Evolutionary conservation across 805 yeast genomes (phyloP).

Genomic region (Wickerhamiella musiphila): DNA sequence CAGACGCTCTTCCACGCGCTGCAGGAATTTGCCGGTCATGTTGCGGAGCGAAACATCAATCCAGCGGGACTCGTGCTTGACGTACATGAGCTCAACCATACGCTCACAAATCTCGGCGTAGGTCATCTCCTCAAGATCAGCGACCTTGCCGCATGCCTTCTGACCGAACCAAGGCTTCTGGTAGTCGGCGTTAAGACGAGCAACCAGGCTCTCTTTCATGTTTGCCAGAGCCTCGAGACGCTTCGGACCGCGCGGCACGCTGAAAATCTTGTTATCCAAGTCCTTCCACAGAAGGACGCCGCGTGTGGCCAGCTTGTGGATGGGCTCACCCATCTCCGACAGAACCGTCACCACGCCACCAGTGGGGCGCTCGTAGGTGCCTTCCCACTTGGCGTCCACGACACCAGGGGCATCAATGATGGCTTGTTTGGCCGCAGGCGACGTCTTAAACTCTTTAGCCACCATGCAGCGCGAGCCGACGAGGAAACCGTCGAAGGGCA

Average conservation of each 20-base stretch:
- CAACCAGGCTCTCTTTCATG: slow-evolving; percentile 75
- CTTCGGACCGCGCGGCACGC: slow-evolving; percentile 75
- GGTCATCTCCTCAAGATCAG: slow-evolving; percentile 91
- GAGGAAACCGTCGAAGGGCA: slow-evolving; percentile 97
- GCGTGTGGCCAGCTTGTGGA: slow-evolving; percentile 95
- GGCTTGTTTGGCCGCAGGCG: slow-evolving; percentile 83
- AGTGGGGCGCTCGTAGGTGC: slow-evolving; percentile 81
- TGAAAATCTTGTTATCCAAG: slow-evolving; percentile 83
- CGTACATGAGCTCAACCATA: slow-evolving; percentile 75
- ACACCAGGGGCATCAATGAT: slow-evolving; percentile 87
- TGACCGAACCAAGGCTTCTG: slow-evolving; percentile 97
- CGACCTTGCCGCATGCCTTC: slow-evolving; percentile 52
- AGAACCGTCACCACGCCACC: slow-evolving; percentile 95
- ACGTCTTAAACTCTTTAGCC: slow-evolving; percentile 89
- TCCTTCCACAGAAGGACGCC: slow-evolving; percentile 97
- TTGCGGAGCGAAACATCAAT: slow-evolving; percentile 73
- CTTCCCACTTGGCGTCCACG: slow-evolving; percentile 77
- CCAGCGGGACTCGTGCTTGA: slow-evolving; percentile 67
- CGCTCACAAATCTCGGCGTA: slow-evolving; percentile 80
- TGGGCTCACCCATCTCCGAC: slow-evolving; percentile 99
- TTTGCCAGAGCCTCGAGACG: slow-evolving; percentile 56
- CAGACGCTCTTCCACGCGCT: slow-evolving; percentile 96
- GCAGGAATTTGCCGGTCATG: slow-evolving; percentile 69
- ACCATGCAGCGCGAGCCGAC: slow-evolving; percentile 96
- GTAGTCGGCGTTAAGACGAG: slow-evolving; percentile 77